phyloP scores from a whole-genome alignment of 1,284 basidiomycete species.

The Xerocomus alliaceus region DNA sequence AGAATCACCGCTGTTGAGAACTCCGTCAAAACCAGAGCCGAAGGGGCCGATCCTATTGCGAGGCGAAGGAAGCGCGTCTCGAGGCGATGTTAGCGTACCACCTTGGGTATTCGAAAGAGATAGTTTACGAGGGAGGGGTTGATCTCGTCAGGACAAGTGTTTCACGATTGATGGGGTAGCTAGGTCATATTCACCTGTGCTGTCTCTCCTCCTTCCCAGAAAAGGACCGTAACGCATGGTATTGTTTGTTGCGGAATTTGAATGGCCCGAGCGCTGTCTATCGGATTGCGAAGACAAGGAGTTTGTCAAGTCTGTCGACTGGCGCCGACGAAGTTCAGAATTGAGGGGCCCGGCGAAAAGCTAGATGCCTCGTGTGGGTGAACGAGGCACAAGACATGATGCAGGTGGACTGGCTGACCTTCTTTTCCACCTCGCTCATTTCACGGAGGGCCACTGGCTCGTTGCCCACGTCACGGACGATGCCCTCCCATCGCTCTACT shows the following conservation, averaged over 20 bases:
- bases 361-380: slow-evolving; percentile 50
- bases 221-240: slow-evolving; percentile 69
- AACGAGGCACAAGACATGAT: slow-evolving; percentile 14
- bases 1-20: slow-evolving; percentile 67
- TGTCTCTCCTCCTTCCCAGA: slow-evolving; percentile 67
- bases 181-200: slow-evolving; percentile 56
- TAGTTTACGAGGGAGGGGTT: slow-evolving; percentile 65
- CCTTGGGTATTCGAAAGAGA: slow-evolving; percentile 70
- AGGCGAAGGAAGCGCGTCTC: slow-evolving; percentile 70
- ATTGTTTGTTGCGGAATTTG: slow-evolving; percentile 55
- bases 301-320: slow-evolving; percentile 73
- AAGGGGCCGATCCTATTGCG: slow-evolving; percentile 63
- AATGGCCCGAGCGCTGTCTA: slow-evolving; percentile 61
- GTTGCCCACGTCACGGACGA: slow-evolving; percentile 75
- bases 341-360: slow-evolving; percentile 77
- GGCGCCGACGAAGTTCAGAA: slow-evolving; percentile 81
- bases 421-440: slow-evolving; percentile 84
- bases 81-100: slow-evolving; percentile 56
- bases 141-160: slow-evolving; percentile 48
- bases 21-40: slow-evolving; percentile 71
- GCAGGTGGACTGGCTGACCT: slow-evolving; percentile 61
- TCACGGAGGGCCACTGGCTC: slow-evolving; percentile 83
- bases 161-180: slow-evolving; percentile 15
- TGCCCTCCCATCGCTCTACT: slow-evolving; percentile 85
- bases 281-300: slow-evolving; percentile 63